Percentiles rank a stretch among this genome's conserved stretches.
Conservation (phyloP, 2,329 filamentous ascomycete genomes). For the Teratosphaeria viscida region DNA sequence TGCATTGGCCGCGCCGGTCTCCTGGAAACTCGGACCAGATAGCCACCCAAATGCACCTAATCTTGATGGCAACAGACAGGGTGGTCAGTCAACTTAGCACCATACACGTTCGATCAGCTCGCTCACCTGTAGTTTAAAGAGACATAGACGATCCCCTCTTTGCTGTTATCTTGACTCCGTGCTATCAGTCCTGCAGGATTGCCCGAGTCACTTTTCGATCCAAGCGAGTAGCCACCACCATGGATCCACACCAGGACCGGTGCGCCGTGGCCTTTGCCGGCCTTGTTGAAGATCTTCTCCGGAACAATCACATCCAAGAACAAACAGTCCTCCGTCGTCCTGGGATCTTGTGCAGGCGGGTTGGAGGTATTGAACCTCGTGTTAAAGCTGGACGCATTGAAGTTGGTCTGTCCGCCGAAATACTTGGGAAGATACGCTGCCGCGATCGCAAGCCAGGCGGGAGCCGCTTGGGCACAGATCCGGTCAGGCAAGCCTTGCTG, state of each 20-base stretch:
- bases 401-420: conserved; percentile 13
- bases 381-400: conserved; percentile 12
- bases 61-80: conserved; percentile 6
- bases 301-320: conserved; percentile 32
- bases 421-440: conserved; percentile 21
- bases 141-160: conserved; percentile 29
- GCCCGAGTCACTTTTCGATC: conserved; percentile 27
- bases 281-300: conserved; percentile 23
- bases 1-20: conserved; percentile 38
- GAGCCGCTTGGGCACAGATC: conserved; percentile 36
- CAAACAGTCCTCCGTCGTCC: conserved; percentile 30
- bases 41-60: conserved; percentile 42
- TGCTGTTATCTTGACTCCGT: conserved; percentile 30
- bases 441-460: conserved; percentile 34
- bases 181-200: conserved; percentile 32
- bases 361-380: conserved; percentile 1
- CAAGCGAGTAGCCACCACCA: conserved; percentile 38
- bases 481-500: conserved; percentile 34
- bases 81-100: background rate
- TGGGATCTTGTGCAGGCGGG: conserved; percentile 14
- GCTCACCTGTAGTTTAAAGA: background rate
- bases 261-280: conserved; percentile 27
- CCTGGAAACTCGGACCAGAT: conserved; percentile 34
- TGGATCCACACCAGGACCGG: conserved; percentile 28
- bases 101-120: too few relatives aligned